phyloP scores from a whole-genome alignment of 2,329 filamentous ascomycete genomes.

The Sclerotinia spermophila region DNA sequence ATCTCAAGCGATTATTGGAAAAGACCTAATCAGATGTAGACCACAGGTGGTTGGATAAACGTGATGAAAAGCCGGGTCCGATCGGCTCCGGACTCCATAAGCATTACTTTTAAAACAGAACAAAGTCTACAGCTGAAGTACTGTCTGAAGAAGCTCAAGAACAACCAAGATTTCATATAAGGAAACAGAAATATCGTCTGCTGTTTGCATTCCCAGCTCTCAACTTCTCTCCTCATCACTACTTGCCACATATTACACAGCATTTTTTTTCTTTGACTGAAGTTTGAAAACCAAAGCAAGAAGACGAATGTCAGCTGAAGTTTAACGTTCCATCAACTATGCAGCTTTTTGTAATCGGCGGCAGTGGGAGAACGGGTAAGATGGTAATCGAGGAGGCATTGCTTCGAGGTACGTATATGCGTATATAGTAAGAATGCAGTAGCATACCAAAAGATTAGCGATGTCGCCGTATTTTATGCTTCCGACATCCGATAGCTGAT shows the following conservation, averaged over 20 bases:
- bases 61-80: background rate
- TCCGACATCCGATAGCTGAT: background rate
- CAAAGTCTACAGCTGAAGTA: background rate
- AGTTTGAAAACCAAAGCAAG: background rate
- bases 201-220: background rate
- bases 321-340: constrained; percentile 19
- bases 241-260: background rate
- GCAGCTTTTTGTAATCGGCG: constrained; percentile 44
- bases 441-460: background rate
- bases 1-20: background rate
- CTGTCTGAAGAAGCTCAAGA: background rate
- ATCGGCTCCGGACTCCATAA: background rate
- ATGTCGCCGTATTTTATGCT: constrained; percentile 10
- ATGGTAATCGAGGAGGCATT: constrained; percentile 42
- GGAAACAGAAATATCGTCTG: background rate
- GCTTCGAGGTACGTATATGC: constrained; percentile 14
- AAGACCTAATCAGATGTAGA: background rate
- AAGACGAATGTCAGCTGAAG: background rate
- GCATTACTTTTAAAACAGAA: background rate
- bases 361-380: constrained; percentile 46
- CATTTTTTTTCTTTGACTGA: background rate
- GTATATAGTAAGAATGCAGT: constrained; percentile 11
- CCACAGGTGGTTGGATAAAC: background rate
- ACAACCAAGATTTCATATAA: background rate
- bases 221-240: background rate